Evolutionary conservation across 371 early-diverging fungal species (phyloP), one percentile per base, ranked within the genome.

Genomic region (Mortierella sp.): DNA sequence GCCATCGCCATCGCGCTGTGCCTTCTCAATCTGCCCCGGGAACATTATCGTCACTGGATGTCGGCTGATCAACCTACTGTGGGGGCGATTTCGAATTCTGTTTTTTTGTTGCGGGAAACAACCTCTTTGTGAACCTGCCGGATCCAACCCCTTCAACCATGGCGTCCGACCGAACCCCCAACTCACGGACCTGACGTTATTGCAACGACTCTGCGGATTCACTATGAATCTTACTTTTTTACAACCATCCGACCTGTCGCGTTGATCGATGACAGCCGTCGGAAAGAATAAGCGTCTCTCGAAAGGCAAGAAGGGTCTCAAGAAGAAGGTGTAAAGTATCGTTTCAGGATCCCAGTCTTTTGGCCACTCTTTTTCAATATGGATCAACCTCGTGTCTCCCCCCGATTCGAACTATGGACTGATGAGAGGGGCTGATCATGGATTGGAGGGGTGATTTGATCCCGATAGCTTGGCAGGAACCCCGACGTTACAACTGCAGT

Each of bases 251-350:
- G 21, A 24, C 58, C 28, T 24, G 24, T 51, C 28, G 18, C 23
- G 28, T 31, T 27, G 19, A 49, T 42, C 24, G 12, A 51, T 38
- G 6, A 45, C 68, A 74, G 95, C 96, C 83, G 92, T 95, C 82
- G 96, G 96, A 84, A 96, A 96, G 89, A 96, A 96, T 87, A 96
- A 95, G 84, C 89, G 89, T 84, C 89, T 96, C 73, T 93, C 93
- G 73, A 96, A 96, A 89, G 96, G 96, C 82, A 96, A 95, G 89
- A 96, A 96, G 92, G 97, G 95, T 73, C 87, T 95, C 81, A 96
- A 96, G 94, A 96, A 96, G 94, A 96, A 94, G 91, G 87, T 92
- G 94, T 95, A 92, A 88, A 62, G 62, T 51, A 62, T 53, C 39
- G 62, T 62, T 47, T 21, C 27, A 48, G 38, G 48, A 58, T 24